A percentile compares a stretch with the other conserved stretches of the same genome.
phyloP scores from a whole-genome alignment of 305 asterid genomes.

The Fraxinus floribunda region DNA sequence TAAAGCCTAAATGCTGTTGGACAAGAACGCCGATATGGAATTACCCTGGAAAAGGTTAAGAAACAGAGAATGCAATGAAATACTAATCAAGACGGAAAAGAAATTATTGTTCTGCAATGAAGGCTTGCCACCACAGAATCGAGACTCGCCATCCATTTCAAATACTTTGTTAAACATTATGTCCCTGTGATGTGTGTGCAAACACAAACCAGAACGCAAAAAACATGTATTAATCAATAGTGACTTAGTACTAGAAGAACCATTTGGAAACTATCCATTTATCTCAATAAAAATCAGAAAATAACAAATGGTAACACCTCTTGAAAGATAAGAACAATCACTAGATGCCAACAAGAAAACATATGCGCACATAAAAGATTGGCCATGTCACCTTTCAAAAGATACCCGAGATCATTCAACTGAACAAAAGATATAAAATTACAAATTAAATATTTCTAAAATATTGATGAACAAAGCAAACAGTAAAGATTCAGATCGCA shows the following conservation, averaged over 20 bases:
- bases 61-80: slow-evolving; percentile 7
- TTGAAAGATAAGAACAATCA: slow-evolving; percentile 1
- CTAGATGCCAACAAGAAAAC: background rate
- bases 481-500: background rate
- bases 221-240: background rate
- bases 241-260: slow-evolving; percentile 1
- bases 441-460: background rate
- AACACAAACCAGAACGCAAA: background rate
- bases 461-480: background rate
- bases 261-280: background rate
- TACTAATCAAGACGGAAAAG: slow-evolving; percentile 3
- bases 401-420: background rate
- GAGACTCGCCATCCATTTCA: slow-evolving; percentile 15
- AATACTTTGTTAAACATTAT: slow-evolving; percentile 6
- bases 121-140: background rate
- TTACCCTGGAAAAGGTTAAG: slow-evolving; percentile 55
- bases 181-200: background rate
- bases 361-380: background rate
- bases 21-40: slow-evolving; percentile 56
- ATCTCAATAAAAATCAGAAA: background rate
- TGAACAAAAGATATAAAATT: background rate
- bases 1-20: slow-evolving; percentile 90
- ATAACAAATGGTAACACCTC: background rate
- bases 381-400: background rate
- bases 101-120: background rate